A percentile compares a stretch with the other conserved stretches of the same genome.
These are phyloP conservation scores for Dysphania ambrosioides DNA, from an alignment of 148 eudicot genomes.

Conservation along the genomic window DNA sequence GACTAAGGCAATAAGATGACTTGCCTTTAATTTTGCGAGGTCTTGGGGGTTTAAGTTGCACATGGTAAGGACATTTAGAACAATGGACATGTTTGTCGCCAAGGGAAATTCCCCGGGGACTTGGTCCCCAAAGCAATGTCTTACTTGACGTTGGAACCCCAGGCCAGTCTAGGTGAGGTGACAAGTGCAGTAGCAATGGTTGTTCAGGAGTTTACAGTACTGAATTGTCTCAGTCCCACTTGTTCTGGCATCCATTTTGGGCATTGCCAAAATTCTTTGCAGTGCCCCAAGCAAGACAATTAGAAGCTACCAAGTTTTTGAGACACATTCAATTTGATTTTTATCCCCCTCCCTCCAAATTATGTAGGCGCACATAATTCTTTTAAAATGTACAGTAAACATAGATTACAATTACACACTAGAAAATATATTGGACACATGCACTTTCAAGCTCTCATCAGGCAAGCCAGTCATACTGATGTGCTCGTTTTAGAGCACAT, in stretches of 20 bases:
- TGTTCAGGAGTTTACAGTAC: constrained; percentile 70
- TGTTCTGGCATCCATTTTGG: constrained; percentile 78
- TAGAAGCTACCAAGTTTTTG: constrained; percentile 14
- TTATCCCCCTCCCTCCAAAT: no score
- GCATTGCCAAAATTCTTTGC: constrained; percentile 50
- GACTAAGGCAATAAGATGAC: constrained; percentile 24
- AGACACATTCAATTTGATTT: constrained; percentile 4
- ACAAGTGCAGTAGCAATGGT: constrained; percentile 43
- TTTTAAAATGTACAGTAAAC: no score
- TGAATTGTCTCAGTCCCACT: constrained; percentile 70
- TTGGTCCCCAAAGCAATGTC: constrained; percentile 74
- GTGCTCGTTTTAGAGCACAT: no score
- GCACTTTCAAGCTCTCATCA: no score
- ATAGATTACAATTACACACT: no score
- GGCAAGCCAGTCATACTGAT: no score
- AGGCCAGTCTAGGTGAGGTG: constrained; percentile 41
- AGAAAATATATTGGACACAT: no score
- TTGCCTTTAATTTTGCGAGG: constrained; percentile 92
- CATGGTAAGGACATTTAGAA: constrained; percentile 75
- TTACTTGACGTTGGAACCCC: constrained; percentile 56
- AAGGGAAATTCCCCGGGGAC: constrained; percentile 87
- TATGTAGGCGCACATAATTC: no score
- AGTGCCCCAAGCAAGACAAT: constrained; percentile 47
- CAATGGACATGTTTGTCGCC: constrained; percentile 73
- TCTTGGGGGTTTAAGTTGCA: constrained; percentile 82